These are phyloP conservation scores for Prunus davidiana DNA, from an alignment of 306 rosid species.

Conservation along the genomic window DNA sequence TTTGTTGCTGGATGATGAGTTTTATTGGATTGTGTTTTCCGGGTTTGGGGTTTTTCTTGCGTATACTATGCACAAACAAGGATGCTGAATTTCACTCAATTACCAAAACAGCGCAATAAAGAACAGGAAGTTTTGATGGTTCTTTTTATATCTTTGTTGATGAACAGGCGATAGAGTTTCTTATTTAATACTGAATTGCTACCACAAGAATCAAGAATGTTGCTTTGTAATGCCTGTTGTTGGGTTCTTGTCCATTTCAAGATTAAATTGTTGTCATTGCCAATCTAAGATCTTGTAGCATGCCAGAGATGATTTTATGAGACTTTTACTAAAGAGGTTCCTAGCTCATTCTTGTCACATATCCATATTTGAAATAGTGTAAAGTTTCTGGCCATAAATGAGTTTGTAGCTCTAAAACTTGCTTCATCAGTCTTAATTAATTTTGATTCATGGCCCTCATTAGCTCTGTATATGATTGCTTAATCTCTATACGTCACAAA, in stretches of 20 bases:
- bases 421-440: neutral
- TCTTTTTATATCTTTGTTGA: neutral
- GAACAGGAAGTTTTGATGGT: neutral
- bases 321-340: neutral
- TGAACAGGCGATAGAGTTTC: neutral
- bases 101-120: neutral
- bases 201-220: neutral
- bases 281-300: neutral
- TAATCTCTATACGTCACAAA: neutral
- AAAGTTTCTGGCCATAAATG: neutral
- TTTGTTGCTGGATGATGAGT: neutral
- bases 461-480: neutral
- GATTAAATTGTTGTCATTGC: neutral
- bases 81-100: neutral
- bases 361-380: neutral
- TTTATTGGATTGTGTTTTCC: neutral
- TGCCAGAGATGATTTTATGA: neutral
- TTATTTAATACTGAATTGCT: neutral
- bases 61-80: neutral
- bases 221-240: neutral
- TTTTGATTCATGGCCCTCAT: neutral
- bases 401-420: neutral
- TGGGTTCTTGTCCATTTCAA: neutral
- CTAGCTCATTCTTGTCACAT: neutral
- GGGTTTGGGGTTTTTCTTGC: neutral